Evolutionary conservation across 1,139 yeast species (phyloP).

Genomic region (Suhomyces terraborum): DNA sequence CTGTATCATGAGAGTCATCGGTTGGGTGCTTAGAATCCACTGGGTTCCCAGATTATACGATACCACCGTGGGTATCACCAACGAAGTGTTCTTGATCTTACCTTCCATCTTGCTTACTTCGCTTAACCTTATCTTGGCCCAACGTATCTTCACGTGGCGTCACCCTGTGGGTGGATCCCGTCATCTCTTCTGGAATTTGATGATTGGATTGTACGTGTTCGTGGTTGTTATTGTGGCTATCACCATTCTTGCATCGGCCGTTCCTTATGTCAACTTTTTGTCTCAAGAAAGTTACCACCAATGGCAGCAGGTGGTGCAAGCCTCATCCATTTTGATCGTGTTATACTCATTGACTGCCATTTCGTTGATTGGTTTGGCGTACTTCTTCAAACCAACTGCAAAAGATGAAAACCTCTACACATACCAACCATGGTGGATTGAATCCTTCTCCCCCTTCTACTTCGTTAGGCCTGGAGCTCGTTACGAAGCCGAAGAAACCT

Average conservation of each 20-base stretch:
- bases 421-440: slow-evolving; percentile 53
- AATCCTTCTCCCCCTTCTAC: slow-evolving; percentile 44
- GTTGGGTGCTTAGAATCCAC: slow-evolving; percentile 33
- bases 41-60: slow-evolving; percentile 34
- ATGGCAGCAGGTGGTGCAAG: slow-evolving; percentile 36
- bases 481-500: slow-evolving; percentile 42
- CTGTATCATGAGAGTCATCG: slow-evolving; percentile 32
- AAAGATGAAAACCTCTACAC: slow-evolving; percentile 47
- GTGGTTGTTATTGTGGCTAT: slow-evolving; percentile 35
- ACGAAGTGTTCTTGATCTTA: slow-evolving; percentile 37
- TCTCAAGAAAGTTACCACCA: slow-evolving; percentile 22
- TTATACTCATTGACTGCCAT: slow-evolving; percentile 40
- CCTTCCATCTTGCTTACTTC: slow-evolving; percentile 39
- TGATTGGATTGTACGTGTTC: slow-evolving; percentile 34
- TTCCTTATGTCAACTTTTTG: slow-evolving; percentile 38
- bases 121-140: slow-evolving; percentile 43
- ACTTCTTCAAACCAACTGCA: slow-evolving; percentile 43
- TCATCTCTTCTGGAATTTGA: slow-evolving; percentile 36
- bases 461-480: slow-evolving; percentile 44
- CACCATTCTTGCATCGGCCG: slow-evolving; percentile 37
- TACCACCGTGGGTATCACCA: slow-evolving; percentile 32
- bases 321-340: slow-evolving; percentile 34
- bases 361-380: slow-evolving; percentile 39
- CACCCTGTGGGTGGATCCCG: slow-evolving; percentile 51
- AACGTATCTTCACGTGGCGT: slow-evolving; percentile 49